A percentile compares a stretch with the other conserved stretches of the same genome.
phyloP scores from a whole-genome alignment of 495 filamentous ascomycete genomes.

The Daldinia decipiens region DNA sequence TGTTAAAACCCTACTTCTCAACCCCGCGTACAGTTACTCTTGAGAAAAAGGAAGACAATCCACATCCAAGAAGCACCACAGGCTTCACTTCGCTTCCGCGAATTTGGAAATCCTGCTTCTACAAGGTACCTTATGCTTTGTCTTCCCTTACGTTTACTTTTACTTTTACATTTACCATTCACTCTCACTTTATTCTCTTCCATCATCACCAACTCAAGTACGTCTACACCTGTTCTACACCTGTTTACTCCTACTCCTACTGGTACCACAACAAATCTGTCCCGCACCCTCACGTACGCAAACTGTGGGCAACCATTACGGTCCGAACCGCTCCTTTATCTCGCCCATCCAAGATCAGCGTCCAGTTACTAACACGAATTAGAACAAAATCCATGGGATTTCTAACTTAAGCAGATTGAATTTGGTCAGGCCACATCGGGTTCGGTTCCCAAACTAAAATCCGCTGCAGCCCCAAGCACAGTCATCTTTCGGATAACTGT shows the following conservation, averaged over 20 bases:
- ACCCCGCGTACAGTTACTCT: slow-evolving; percentile 25
- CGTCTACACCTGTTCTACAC: not conserved
- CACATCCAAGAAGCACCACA: slow-evolving; percentile 19
- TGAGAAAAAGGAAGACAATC: slow-evolving; percentile 26
- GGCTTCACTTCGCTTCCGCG: slow-evolving; percentile 22
- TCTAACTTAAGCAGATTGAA: slow-evolving; percentile 30
- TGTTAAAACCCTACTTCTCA: slow-evolving; percentile 30
- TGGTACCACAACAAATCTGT: slow-evolving; percentile 7
- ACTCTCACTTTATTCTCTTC: slow-evolving; percentile 27
- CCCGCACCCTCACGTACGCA: slow-evolving; percentile 9
- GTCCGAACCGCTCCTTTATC: slow-evolving; percentile 35
- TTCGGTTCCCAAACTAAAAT: slow-evolving; percentile 41
- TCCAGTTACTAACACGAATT: slow-evolving; percentile 31
- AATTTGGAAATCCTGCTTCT: slow-evolving; percentile 31
- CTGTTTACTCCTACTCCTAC: not conserved
- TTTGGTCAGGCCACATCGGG: slow-evolving; percentile 43
- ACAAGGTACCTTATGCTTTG: slow-evolving; percentile 15
- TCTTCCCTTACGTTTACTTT: slow-evolving; percentile 40
- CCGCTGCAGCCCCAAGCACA: slow-evolving; percentile 39
- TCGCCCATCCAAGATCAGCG: slow-evolving; percentile 18
- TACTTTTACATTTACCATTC: slow-evolving; percentile 12
- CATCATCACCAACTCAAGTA: slow-evolving; percentile 22
- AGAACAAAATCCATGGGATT: slow-evolving; percentile 29
- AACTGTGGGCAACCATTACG: slow-evolving; percentile 31
- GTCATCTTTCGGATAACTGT: slow-evolving; percentile 43